Base-by-base conservation (phyloP, 1,139 yeast genomes). In the Suzukiozyma palmioleophila region DNA sequence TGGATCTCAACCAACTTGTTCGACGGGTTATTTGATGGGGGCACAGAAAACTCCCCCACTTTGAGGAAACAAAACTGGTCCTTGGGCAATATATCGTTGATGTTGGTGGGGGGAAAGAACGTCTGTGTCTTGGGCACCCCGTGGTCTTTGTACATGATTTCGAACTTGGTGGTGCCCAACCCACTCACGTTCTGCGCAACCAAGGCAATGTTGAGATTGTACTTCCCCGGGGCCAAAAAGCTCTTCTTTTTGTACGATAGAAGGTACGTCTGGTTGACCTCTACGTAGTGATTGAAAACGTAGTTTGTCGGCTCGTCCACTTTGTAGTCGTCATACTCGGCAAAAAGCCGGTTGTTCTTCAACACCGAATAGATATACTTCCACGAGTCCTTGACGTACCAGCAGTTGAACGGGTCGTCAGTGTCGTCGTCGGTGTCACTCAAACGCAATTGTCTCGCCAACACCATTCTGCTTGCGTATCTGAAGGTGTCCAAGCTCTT, bases 81-180 rank as follows among this genome's bases (percentile, higher is more conserved):
- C 40, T 69, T 70, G 3, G 85, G 84, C 21, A 79, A 59, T 29
- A 80, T 64, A 22, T 80, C 84, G 42, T 72, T 73, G 33, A 81
- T 74, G 48, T 77, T 75, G 0, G 77, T 64, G 0, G 85, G 81
- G 0, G 84, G 82, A 49, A 69, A 77, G 46, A 68, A 77, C 2
- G 71, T 64, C 39, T 70, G 64, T 8, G 60, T 46, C 2, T 52
- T 46, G 13, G 49, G 43, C 12, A 54, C 46, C 6, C 56, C 58
- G 15, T 47, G 39, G 33, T 57, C 53, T 43, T 44, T 54, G 47
- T 50, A 65, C 40, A 47, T 59, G 3, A 80, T 58, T 46, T 70
- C 77, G 50, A 79, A 78, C 47, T 73, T 72, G 12, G 81, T 75
- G 8, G 84, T 78, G 1, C 84, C 84, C 22, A 80, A 54, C 0